These are phyloP conservation scores for Rosa hybrid DNA, from an alignment of 331 rosid species.

Conservation along the genomic window DNA sequence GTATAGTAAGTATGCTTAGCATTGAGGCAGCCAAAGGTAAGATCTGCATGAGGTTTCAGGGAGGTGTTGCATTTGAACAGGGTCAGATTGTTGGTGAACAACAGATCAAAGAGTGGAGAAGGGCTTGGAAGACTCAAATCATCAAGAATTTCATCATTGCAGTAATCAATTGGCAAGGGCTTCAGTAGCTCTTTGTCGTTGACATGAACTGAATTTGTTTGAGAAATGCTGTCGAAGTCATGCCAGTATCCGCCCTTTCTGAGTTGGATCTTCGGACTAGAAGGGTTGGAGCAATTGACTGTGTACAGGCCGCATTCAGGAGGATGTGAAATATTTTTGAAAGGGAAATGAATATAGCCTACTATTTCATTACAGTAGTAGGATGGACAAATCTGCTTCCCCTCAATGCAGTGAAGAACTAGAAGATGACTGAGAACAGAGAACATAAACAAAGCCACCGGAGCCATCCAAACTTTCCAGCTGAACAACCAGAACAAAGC, in stretches of 20 bases:
- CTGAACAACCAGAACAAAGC: background rate
- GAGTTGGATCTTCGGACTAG: background rate
- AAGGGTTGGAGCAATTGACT: background rate
- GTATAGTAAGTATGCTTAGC: background rate
- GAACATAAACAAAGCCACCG: background rate
- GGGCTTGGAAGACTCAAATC: constrained; percentile 26
- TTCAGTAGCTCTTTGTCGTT: fast-evolving
- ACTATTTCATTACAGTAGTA: background rate
- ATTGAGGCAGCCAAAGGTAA: background rate
- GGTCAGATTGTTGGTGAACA: background rate
- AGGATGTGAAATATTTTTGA: background rate
- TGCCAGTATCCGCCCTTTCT: constrained; percentile 17
- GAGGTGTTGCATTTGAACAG: constrained; percentile 28
- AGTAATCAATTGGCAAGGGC: fast-evolving
- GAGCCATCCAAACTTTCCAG: background rate
- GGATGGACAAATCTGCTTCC: constrained; percentile 16
- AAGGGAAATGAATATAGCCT: constrained; percentile 13
- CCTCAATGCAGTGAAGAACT: too few relatives aligned
- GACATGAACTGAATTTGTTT: fast-evolving
- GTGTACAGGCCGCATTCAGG: constrained; percentile 28
- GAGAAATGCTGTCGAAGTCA: background rate
- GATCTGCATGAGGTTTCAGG: fast-evolving
- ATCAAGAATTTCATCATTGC: constrained; percentile 12
- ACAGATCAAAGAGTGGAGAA: fast-evolving
- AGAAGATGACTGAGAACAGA: constrained; percentile 4